Percentiles rank a stretch among this genome's conserved stretches.
These are phyloP conservation scores for Caloboletus firmus DNA, from an alignment of 1,284 basidiomycete species.

Conservation along the genomic window DNA sequence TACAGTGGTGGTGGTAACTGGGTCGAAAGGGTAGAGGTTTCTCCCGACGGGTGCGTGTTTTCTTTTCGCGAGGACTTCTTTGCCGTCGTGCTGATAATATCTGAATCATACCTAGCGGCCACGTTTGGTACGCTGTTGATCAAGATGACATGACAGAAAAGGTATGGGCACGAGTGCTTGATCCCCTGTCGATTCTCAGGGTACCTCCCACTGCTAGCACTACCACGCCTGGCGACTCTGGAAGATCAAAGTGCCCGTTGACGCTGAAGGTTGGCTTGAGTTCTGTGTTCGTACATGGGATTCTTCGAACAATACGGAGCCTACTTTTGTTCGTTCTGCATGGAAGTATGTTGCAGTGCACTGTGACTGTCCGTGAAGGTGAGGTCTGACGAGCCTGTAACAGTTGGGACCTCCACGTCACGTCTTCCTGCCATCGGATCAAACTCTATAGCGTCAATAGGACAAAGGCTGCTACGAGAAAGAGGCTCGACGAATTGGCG, in stretches of 20 bases:
- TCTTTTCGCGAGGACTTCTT: neutral
- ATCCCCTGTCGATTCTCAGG: neutral
- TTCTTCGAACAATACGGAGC: slow-evolving; percentile 58
- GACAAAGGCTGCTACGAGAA: slow-evolving; percentile 42
- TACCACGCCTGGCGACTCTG: slow-evolving; percentile 58
- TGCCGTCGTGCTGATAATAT: neutral
- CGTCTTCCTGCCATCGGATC: slow-evolving; percentile 54
- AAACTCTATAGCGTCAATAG: slow-evolving; percentile 56
- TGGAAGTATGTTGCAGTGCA: slow-evolving; percentile 46
- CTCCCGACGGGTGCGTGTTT: slow-evolving; percentile 47
- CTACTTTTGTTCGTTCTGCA: slow-evolving; percentile 54
- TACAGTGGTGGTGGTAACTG: slow-evolving; percentile 58
- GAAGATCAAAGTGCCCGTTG: slow-evolving; percentile 52
- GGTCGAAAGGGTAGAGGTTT: slow-evolving; percentile 57
- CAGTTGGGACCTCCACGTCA: slow-evolving; percentile 59
- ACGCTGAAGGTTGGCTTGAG: slow-evolving; percentile 59
- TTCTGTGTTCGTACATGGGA: slow-evolving; percentile 62
- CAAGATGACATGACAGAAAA: slow-evolving; percentile 18
- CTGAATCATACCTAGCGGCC: slow-evolving; percentile 7
- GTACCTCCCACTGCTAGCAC: slow-evolving; percentile 35
- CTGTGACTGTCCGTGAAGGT: neutral
- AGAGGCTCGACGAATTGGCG: slow-evolving; percentile 43
- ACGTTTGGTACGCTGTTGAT: slow-evolving; percentile 22
- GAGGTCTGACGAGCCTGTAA: neutral
- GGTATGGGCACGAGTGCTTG: neutral